Evolutionary conservation across 2,329 filamentous ascomycete genomes (phyloP).

Genomic region (Calonectria henricotiae): DNA sequence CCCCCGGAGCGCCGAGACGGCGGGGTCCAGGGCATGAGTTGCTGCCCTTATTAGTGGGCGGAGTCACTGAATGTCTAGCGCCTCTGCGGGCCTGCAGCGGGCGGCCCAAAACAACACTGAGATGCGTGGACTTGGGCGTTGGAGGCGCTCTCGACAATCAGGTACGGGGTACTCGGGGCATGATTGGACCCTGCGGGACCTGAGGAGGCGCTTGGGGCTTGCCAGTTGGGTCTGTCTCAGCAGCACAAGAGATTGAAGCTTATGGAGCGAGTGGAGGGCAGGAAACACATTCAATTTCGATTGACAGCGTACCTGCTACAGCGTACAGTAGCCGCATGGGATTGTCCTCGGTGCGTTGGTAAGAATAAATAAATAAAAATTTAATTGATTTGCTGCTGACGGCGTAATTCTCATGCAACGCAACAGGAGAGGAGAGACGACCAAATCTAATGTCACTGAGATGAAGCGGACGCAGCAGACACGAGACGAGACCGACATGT

Average conservation of each 20-base stretch:
- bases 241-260: conserved; percentile 50
- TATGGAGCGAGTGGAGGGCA: conserved; percentile 50
- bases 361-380: conserved; percentile 27
- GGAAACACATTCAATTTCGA: conserved; percentile 40
- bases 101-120: conserved; percentile 42
- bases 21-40: conserved; percentile 37
- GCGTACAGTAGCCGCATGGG: conserved; percentile 49
- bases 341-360: conserved; percentile 34
- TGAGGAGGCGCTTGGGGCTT: conserved; percentile 7
- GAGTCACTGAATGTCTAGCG: conserved; percentile 51
- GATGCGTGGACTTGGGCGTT: conserved; percentile 38
- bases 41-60: conserved; percentile 50
- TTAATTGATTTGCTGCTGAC: conserved; percentile 29
- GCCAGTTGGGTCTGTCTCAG: conserved; percentile 46
- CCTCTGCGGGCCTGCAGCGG: conserved; percentile 48
- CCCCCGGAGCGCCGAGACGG: conserved; percentile 35
- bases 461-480: conserved; percentile 23
- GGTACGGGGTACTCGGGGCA: conserved; percentile 36
- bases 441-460: conserved; percentile 10
- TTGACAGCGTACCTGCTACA: conserved; percentile 33
- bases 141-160: conserved; percentile 40
- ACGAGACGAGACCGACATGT: conserved; percentile 29
- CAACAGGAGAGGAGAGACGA: conserved; percentile 24
- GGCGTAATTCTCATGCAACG: conserved; percentile 27
- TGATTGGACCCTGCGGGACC: conserved; percentile 46